phyloP scores from a whole-genome alignment of 148 eudicot genomes.

The Talinum fruticosum region DNA sequence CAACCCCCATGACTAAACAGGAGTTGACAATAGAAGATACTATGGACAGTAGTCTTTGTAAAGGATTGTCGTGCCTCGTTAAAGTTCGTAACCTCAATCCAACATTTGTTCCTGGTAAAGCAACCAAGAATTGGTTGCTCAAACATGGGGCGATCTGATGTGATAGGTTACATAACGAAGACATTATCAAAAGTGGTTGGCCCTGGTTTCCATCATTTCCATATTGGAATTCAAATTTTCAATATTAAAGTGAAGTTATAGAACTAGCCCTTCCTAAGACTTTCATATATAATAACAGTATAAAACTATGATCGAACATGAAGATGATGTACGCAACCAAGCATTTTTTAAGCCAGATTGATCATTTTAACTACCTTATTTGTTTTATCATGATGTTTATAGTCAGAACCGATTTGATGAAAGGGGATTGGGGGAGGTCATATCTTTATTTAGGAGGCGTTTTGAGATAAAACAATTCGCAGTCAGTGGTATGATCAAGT shows the following conservation, averaged over 20 bases:
- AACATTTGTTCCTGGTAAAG: neutral
- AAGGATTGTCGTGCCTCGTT: neutral
- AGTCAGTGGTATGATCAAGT: neutral
- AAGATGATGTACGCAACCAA: neutral
- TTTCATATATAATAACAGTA: too few relatives aligned
- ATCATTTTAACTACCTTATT: neutral
- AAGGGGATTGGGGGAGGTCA: too few relatives aligned
- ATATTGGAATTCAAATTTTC: neutral
- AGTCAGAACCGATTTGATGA: neutral
- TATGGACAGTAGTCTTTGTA: neutral
- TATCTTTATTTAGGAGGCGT: too few relatives aligned
- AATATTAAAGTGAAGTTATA: neutral
- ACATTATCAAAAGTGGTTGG: neutral
- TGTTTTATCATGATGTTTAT: neutral
- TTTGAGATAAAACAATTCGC: neutral
- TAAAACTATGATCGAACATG: neutral
- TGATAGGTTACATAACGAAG: too few relatives aligned
- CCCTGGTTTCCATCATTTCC: neutral
- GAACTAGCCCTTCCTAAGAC: too few relatives aligned
- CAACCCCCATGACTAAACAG: neutral
- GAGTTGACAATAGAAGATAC: neutral
- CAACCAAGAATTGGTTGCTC: neutral
- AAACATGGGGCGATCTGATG: neutral
- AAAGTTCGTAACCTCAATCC: neutral
- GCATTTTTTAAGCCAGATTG: neutral